Base-by-base conservation (phyloP, 2,329 filamentous ascomycete species). In the Domatiomyces globalis region DNA sequence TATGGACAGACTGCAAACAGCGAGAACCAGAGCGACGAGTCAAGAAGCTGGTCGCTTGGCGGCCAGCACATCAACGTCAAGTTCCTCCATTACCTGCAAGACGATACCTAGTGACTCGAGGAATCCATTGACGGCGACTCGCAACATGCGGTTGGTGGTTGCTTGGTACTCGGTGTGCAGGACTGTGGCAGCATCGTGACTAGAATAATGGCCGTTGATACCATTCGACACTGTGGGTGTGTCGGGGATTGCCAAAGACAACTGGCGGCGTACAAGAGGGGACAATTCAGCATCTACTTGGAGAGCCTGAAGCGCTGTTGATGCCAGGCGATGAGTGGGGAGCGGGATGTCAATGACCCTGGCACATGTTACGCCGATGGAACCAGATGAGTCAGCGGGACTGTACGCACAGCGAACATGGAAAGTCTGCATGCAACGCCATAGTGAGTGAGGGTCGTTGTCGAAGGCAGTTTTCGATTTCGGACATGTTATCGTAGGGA, bases 61-160 rank as follows among this genome's bases (percentile, higher is more conserved):
- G 36, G 75, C 78, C 42, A 95, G 65, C 1, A 92, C 83, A 70
- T 95, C 89, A 22, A 82, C 79, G 67, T 96, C 90, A 61, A 96
- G 69, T 65, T 94, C 84, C 67, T 86, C 81, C 85, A 95, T 95
- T 15, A 94, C 85, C 50, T 88, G 85, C 43, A 95, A 67, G 1
- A 95, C 83, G 4, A 95, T 80, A 49, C 81, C 80, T 51, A 95
- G 67, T 60, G 84, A 94, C 62, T 96, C 90, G 75, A 96, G 88
- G 68, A 95, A 95, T 8, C 88, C 87, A 69, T 96, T 96, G 51
- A 95, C 89, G 2, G 90, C 86, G 2, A 98, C 92, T 45, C 92
- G 83, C 52, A 98, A 76, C 90, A 96, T 96, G 60, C 92, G 83
- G 65, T 95, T 95, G 18, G 92, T 96, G 0, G 87, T 87, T 1